These are phyloP conservation scores for Phallus indusiatus DNA, from an alignment of 768 basidiomycete species.

Conservation along the genomic window DNA sequence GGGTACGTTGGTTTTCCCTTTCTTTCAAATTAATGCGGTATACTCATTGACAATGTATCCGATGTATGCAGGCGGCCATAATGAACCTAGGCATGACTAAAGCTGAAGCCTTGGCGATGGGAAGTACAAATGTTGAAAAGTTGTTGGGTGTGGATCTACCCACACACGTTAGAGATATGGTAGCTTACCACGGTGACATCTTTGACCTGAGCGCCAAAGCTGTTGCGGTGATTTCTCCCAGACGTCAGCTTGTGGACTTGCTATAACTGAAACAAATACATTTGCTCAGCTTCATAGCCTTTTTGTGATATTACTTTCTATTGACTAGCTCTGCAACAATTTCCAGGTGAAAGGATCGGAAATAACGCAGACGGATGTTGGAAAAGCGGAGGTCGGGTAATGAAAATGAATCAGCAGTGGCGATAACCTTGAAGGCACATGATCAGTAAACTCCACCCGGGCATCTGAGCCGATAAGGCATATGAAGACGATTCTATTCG, in stretches of 20 bases:
- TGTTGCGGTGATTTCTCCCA: conserved; percentile 43
- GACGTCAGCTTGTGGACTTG: conserved; percentile 41
- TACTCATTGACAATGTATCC: not conserved
- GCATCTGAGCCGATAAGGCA: too few relatives aligned
- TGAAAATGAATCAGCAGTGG: too few relatives aligned
- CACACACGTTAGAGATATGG: conserved; percentile 36
- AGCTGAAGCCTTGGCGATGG: conserved; percentile 40
- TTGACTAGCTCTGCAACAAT: too few relatives aligned
- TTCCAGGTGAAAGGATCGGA: too few relatives aligned
- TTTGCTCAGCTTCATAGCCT: not conserved
- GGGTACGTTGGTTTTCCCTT: not conserved
- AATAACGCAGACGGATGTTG: too few relatives aligned
- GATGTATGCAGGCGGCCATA: conserved; percentile 27
- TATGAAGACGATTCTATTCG: too few relatives aligned
- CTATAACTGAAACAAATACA: conserved; percentile 18
- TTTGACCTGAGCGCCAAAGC: conserved; percentile 39
- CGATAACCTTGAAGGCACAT: too few relatives aligned
- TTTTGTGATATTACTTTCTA: not conserved
- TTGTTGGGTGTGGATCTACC: conserved; percentile 31
- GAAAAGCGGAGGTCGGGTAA: too few relatives aligned
- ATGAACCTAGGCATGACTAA: conserved; percentile 28
- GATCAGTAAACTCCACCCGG: too few relatives aligned
- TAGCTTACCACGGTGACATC: conserved; percentile 46
- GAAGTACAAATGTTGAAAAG: conserved; percentile 44
- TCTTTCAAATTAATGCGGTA: not conserved